A percentile compares a stretch with the other conserved stretches of the same genome.
Evolutionary conservation across 2,329 filamentous ascomycete species (phyloP).

Genomic region (Stemphylium vesicarium): DNA sequence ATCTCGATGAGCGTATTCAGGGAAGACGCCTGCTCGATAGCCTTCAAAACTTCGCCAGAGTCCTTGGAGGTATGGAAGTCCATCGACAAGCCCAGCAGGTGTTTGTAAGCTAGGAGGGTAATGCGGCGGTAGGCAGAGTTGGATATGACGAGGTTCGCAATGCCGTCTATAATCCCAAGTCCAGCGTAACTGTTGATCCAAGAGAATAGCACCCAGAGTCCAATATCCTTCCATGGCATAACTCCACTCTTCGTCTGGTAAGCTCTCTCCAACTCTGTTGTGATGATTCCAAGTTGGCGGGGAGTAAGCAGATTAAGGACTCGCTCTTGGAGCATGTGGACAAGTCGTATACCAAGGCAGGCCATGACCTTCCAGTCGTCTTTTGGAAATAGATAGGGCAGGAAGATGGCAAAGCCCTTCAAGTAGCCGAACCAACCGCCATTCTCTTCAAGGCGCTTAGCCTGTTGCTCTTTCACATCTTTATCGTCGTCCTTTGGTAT

Average conservation of each 20-base stretch:
- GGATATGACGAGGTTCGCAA: slow-evolving; percentile 62
- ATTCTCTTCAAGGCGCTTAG: slow-evolving; percentile 71
- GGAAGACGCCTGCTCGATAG: slow-evolving; percentile 67
- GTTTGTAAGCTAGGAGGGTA: slow-evolving; percentile 66
- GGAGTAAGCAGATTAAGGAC: slow-evolving; percentile 78
- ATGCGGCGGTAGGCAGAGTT: slow-evolving; percentile 65
- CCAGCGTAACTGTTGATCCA: slow-evolving; percentile 61
- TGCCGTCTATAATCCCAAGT: slow-evolving; percentile 57
- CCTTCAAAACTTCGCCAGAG: slow-evolving; percentile 68
- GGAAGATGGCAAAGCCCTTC: slow-evolving; percentile 74
- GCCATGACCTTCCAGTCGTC: slow-evolving; percentile 71
- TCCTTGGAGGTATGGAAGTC: slow-evolving; percentile 73
- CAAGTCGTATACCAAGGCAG: slow-evolving; percentile 68
- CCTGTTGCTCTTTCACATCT: slow-evolving; percentile 59
- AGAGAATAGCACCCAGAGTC: slow-evolving; percentile 55
- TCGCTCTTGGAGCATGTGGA: slow-evolving; percentile 73
- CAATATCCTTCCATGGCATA: slow-evolving; percentile 61
- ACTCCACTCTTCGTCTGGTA: slow-evolving; percentile 48
- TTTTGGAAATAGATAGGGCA: slow-evolving; percentile 80
- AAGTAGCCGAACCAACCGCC: slow-evolving; percentile 80
- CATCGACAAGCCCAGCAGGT: slow-evolving; percentile 72
- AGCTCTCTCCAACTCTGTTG: slow-evolving; percentile 65
- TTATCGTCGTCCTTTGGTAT: too few species aligned
- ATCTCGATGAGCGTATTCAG: slow-evolving; percentile 66
- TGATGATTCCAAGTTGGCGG: slow-evolving; percentile 80